Evolutionary conservation across 192 early-diverging fungal genomes (phyloP), one percentile per base, ranked within the genome.

Genomic region (Coemansia nantahalensis): DNA sequence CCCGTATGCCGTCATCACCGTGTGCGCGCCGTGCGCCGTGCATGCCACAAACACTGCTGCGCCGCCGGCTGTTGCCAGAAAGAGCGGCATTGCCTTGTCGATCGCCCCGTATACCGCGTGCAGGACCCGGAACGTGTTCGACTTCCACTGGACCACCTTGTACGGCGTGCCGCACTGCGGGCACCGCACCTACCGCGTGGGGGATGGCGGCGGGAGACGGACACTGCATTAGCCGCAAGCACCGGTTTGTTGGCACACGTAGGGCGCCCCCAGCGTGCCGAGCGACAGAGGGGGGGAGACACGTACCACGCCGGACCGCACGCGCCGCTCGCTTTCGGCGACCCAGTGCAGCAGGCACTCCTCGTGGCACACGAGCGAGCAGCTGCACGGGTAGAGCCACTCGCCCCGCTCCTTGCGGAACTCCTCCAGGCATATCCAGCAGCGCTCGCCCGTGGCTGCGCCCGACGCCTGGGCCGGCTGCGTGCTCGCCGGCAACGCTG

Each of bases 351-450:
- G 67, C 36, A 90, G 66, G 56, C 88, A 90, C 60, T 84, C 81
- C 51, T 90, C 86, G 51, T 90, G 88, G 49, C 83, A 82, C n/a
- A 86, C 80, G 17, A 90, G 70, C 35, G 88, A 86, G 44, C 88
- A 90, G 42, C 69, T 80, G 35, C 88, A 90, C 8, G 88, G 85
- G 32, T 79, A 80, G 35, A 84, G 71, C 86, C 88, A 90, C 32
- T 79, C 74, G 31, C 79, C 79, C 8, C 57, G 72, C 36, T 78
- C 83, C 31, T 80, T 80, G 31, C 58, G 54, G 4, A 85, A 79
- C 22, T 83, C 86, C n/a, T 85, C 86, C 53, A 84, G 84, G 35
- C 88, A 90, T 63, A 90, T 90, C 80, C 86, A 90, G 48, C 88
- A 90, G n/a, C 65, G 59, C 17, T 75, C 71, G 8, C 40, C 43